A percentile compares a stretch with the other conserved stretches of the same genome.
phyloP scores from a whole-genome alignment of 352 stramenopile genomes.

The Phytopythium mirpurense region DNA sequence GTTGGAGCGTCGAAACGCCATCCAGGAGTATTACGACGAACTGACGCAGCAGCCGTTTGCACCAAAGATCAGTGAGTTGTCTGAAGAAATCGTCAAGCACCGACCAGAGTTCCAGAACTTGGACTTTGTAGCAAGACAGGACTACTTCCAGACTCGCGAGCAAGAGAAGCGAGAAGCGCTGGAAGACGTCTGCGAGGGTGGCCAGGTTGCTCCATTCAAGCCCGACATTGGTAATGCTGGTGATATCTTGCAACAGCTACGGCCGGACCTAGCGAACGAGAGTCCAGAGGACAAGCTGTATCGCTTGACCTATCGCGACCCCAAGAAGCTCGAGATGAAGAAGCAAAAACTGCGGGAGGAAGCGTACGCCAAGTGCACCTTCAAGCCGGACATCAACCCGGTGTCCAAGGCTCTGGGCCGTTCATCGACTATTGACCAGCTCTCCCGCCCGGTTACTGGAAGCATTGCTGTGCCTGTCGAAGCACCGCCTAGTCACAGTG shows the following conservation, averaged over 20 bases:
- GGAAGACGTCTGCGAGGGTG: slow-evolving; percentile 35
- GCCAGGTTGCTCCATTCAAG: slow-evolving; percentile 49
- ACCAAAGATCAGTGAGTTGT: slow-evolving; percentile 55
- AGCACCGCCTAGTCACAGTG: not conserved
- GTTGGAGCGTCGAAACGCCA: slow-evolving; percentile 39
- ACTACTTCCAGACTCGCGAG: slow-evolving; percentile 63
- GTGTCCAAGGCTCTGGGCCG: slow-evolving; percentile 61
- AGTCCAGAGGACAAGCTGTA: slow-evolving; percentile 51
- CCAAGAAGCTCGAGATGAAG: slow-evolving; percentile 45
- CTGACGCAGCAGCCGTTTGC: slow-evolving; percentile 53
- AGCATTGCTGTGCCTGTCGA: slow-evolving; percentile 10
- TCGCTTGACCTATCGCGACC: slow-evolving; percentile 65
- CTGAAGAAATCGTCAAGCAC: slow-evolving; percentile 39
- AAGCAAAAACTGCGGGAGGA: slow-evolving; percentile 56
- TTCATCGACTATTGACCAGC: slow-evolving; percentile 35
- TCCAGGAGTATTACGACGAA: slow-evolving; percentile 70
- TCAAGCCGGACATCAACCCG: slow-evolving; percentile 76
- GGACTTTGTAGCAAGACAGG: slow-evolving; percentile 65
- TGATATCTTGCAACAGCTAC: slow-evolving; percentile 51
- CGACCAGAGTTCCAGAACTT: slow-evolving; percentile 68
- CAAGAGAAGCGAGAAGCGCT: slow-evolving; percentile 53
- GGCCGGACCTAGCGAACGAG: slow-evolving; percentile 59
- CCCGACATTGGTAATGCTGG: slow-evolving; percentile 78
- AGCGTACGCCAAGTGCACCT: slow-evolving; percentile 51
- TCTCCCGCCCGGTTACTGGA: slow-evolving; percentile 33